A percentile compares a stretch with the other conserved stretches of the same genome.
These are phyloP conservation scores for Annulohypoxylon moriforme DNA, from an alignment of 495 filamentous ascomycete species.

Conservation along the genomic window DNA sequence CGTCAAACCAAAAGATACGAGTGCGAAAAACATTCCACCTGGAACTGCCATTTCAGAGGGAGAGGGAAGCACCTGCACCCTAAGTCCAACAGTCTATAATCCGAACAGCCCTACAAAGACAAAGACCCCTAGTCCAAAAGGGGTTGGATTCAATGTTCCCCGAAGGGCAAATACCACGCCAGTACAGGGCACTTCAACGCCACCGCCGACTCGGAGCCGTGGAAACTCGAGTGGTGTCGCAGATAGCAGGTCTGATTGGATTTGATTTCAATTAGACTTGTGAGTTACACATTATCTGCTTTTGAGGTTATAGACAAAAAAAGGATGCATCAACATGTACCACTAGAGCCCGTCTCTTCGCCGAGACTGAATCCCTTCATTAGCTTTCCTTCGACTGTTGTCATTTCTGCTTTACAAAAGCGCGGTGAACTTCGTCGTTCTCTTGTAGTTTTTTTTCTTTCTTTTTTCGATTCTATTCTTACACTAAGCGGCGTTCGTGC, in stretches of 20 bases:
- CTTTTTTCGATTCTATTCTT: slow-evolving; percentile 32
- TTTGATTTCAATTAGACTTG: slow-evolving; percentile 26
- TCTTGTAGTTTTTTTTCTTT: slow-evolving; percentile 25
- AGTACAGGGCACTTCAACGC: slow-evolving; percentile 15
- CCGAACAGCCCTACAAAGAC: slow-evolving; percentile 55
- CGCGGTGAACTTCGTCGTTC: slow-evolving; percentile 24
- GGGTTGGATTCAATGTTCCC: slow-evolving; percentile 55
- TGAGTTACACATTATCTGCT: background rate
- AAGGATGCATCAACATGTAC: slow-evolving; percentile 29
- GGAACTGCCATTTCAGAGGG: slow-evolving; percentile 39
- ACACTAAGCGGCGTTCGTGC: slow-evolving; percentile 36
- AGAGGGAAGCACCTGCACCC: slow-evolving; percentile 42
- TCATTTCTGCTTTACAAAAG: slow-evolving; percentile 23
- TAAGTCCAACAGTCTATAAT: slow-evolving; percentile 57
- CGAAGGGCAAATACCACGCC: slow-evolving; percentile 43
- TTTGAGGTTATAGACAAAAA: slow-evolving; percentile 40
- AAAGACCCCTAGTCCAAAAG: slow-evolving; percentile 57
- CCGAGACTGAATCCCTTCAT: slow-evolving; percentile 22
- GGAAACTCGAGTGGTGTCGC: slow-evolving; percentile 36
- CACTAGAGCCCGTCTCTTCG: slow-evolving; percentile 32
- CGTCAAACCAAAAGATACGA: slow-evolving; percentile 41
- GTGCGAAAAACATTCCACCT: slow-evolving; percentile 54
- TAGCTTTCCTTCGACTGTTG: slow-evolving; percentile 35
- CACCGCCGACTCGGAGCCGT: slow-evolving; percentile 21
- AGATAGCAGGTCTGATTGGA: slow-evolving; percentile 42